Evolutionary conservation across 306 rosid genomes (phyloP), one percentile per base, ranked within the genome.

Genomic region (Cicer yamashitae): DNA sequence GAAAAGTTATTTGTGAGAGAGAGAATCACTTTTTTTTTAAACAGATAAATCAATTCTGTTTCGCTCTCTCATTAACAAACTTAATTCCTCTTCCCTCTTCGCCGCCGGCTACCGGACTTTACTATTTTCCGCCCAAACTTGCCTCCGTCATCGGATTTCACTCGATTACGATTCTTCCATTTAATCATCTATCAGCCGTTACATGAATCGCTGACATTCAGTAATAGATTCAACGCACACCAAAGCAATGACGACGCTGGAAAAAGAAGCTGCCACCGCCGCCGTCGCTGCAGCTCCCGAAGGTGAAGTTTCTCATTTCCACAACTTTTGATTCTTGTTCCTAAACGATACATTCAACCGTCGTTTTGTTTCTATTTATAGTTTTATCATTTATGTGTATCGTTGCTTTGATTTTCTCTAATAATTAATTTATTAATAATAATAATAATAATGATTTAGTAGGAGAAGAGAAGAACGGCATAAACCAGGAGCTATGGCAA

Each of bases 401-500:
- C 7, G 10, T 14, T 51, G 22, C 22, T 6, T 4, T 10, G 52
- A 30, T 30, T 30, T 30, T 30, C 6, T 30, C 6, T 3, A 30
- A 30, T 30, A 30, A 30, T 30, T 30, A 30, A 30, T 30, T 22
- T 1, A 2, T 22, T 30, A 30, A 30, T 30, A 20, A 20, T 20
- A 20, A 20, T 30, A 30, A 30, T 30, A 30, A 30, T 30, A 30
- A 30, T 30, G 37, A 6, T 30, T 30, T 3, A 3, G 37, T 30
- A 30, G 85, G 72, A 82, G 93, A 87, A 74, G 85, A 82, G 84
- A 90, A 81, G 88, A 84, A 76, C 86, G 90, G 88, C 52, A 89
- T 93, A 58, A 94, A 94, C 75, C 88, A 81, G 40, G 97, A 91
- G 87, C 86, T 94, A 8, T 94, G 98, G 98, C 98, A 94, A 79